Conservation (phyloP, 176 grass and related monocot genomes). For the Avena atlantica region DNA sequence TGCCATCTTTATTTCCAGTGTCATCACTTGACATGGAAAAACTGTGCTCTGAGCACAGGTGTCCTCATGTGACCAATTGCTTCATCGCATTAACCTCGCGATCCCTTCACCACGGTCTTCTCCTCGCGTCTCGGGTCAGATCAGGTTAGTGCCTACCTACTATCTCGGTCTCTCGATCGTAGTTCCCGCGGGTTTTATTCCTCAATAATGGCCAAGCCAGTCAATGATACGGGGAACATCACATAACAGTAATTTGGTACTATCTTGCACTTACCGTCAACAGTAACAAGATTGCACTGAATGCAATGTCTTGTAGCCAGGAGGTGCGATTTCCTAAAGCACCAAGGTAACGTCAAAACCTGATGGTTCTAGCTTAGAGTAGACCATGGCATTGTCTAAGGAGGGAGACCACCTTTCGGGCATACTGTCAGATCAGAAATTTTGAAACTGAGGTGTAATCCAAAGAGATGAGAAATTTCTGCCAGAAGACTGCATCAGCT, state of each 20-base stretch:
- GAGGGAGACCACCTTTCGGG: neutral
- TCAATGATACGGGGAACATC: conserved; percentile 15
- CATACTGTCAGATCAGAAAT: conserved; percentile 13
- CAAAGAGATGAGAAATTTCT: neutral
- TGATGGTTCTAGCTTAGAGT: neutral
- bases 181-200: conserved; percentile 18
- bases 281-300: conserved; percentile 24
- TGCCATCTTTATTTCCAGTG: conserved; percentile 35
- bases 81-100: neutral
- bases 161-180: neutral
- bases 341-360: conserved; percentile 15
- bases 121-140: conserved; percentile 1
- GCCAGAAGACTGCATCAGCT: neutral
- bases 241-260: conserved; percentile 13
- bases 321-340: conserved; percentile 11
- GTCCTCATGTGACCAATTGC: conserved; percentile 23
- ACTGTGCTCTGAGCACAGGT: conserved; percentile 32
- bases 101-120: neutral
- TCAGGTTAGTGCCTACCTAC: neutral
- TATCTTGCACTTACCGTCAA: conserved; percentile 24
- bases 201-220: conserved; percentile 24
- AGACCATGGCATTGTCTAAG: conserved; percentile 10
- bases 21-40: conserved; percentile 33
- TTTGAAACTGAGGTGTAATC: conserved; percentile 9
- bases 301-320: conserved; percentile 18